Evolutionary conservation across 805 yeast species (phyloP).

Genomic region (Naumovozyma baii): DNA sequence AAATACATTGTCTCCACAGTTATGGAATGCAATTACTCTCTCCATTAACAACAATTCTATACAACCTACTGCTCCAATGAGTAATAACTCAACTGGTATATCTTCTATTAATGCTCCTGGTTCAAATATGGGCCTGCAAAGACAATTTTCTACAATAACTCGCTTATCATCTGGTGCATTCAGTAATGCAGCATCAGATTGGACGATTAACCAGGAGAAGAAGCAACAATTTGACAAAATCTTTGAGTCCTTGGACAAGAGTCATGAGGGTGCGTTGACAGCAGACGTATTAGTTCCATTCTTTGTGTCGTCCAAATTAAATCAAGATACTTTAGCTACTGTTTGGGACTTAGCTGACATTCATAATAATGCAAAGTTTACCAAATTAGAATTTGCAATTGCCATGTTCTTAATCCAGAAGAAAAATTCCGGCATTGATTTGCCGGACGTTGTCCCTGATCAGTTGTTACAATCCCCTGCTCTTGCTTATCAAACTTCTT

Average conservation of each 20-base stretch:
- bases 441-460: conserved; percentile 73
- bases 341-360: conserved; percentile 94
- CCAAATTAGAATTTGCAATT: conserved; percentile 75
- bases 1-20: conserved; percentile 32
- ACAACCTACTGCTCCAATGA: conserved; percentile 15
- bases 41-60: conserved; percentile 9
- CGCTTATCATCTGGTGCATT: conserved; percentile 28
- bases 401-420: conserved; percentile 91
- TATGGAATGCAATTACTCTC: conserved; percentile 32
- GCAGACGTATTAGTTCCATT: conserved; percentile 82
- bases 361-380: conserved; percentile 73
- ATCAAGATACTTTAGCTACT: conserved; percentile 74
- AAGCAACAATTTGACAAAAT: conserved; percentile 70
- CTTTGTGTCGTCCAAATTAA: conserved; percentile 76
- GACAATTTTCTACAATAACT: conserved; percentile 29
- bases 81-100: conserved; percentile 23
- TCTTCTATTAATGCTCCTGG: conserved; percentile 6
- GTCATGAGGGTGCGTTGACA: conserved; percentile 49
- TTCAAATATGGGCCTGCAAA: conserved; percentile 19
- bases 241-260: conserved; percentile 68
- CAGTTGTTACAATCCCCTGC: conserved; percentile 39
- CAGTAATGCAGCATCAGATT: conserved; percentile 38
- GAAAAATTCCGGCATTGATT: conserved; percentile 61
- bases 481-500: conserved; percentile 10
- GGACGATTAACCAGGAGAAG: conserved; percentile 62